Evolutionary conservation across 2,329 filamentous ascomycete species (phyloP).

Genomic region (Penicillium vulpinum): DNA sequence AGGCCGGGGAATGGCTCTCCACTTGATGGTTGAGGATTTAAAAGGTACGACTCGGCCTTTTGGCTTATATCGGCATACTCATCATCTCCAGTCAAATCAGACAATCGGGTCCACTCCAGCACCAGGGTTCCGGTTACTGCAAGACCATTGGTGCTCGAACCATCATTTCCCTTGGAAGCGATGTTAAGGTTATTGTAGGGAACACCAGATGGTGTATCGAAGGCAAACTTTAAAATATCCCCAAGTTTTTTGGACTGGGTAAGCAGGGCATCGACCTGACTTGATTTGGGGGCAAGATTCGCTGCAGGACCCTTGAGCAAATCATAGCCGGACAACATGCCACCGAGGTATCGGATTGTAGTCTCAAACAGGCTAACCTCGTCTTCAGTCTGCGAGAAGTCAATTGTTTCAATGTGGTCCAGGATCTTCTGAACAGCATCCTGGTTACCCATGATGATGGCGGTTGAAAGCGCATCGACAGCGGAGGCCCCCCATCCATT

Average conservation of each 20-base stretch:
- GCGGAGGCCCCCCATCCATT: conserved; percentile 85
- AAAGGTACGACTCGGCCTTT: conserved; percentile 67
- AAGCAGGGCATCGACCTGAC: conserved; percentile 61
- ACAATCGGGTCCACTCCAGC: conserved; percentile 79
- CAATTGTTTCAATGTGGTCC: conserved; percentile 66
- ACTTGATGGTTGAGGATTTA: conserved; percentile 62
- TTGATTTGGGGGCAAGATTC: conserved; percentile 49
- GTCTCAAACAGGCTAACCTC: conserved; percentile 82
- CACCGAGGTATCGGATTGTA: conserved; percentile 83
- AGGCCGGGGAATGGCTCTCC: conserved; percentile 76
- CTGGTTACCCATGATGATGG: conserved; percentile 70
- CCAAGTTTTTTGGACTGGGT: conserved; percentile 68
- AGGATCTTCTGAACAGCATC: conserved; percentile 71
- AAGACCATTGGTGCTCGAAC: conserved; percentile 64
- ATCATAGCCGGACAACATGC: conserved; percentile 69
- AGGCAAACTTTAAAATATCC: conserved; percentile 73
- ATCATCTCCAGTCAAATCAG: conserved; percentile 68
- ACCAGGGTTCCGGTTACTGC: conserved; percentile 77
- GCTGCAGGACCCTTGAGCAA: conserved; percentile 68
- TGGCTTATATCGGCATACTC: conserved; percentile 68
- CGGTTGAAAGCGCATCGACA: conserved; percentile 77
- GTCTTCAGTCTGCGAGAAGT: conserved; percentile 64
- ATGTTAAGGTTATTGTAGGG: conserved; percentile 70
- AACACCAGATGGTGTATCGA: conserved; percentile 72
- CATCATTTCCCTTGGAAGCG: conserved; percentile 52